Evolutionary conservation across 345 rosid genomes (phyloP), one percentile per base, ranked within the genome.

Genomic region (Pistacia integerrima): DNA sequence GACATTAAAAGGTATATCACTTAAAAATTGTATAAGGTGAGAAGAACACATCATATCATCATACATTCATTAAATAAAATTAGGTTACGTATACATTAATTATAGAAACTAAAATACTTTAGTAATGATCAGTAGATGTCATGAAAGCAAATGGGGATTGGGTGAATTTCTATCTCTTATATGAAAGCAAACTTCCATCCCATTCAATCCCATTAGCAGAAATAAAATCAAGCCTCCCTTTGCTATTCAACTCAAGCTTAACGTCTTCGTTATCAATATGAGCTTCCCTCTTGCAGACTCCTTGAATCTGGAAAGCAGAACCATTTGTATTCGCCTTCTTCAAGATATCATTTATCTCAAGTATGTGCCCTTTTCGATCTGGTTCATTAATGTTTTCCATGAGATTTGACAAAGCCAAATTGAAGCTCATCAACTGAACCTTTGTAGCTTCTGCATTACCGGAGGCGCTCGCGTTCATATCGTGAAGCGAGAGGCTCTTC

Each of bases 181-280:
- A 74, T 1, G 70, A 62, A 82, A 79, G 77, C 81, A 85, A 80
- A 65, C 70, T 79, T 56, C 81, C 77, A 78, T 85, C 78, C 77
- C 81, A 73, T 68, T 82, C 85, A 58, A 79, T 79, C 58, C 89
- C 90, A 83, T 74, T 87, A 56, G 74, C 83, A 77, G 83, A 83
- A 59, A 82, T 76, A 51, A 81, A 74, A 73, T 88, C 88, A 77
- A 44, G 81, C 71, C 85, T 84, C 62, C 80, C 85, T 72, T 84
- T 88, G 9, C 79, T 48, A 73, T 92, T 94, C 74, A 92, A 75
- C 75, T 92, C 93, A 74, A 66, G 81, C 65, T 82, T 63, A 56
- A 16, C 80, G 64, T 85, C 80, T 35, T 77, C 55, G 0, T 12
- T 75, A 59, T 72, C 71, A 68, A 7, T 7, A 41, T 41, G 10